These are phyloP conservation scores for Spiraea crenata DNA, from an alignment of 331 rosid genomes.

Conservation along the genomic window DNA sequence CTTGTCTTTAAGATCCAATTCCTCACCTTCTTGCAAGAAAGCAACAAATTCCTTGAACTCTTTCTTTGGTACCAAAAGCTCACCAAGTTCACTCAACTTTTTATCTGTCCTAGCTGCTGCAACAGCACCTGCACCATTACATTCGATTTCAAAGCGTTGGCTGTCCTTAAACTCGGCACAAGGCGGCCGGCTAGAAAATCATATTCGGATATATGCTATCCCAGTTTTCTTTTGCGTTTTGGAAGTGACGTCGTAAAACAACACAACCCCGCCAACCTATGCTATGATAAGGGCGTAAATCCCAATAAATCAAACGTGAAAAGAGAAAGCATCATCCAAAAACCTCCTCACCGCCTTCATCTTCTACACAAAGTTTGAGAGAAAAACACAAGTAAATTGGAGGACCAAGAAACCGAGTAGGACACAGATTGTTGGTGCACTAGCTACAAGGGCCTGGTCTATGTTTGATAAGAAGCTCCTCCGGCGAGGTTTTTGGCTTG, in stretches of 20 bases:
- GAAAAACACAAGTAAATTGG: no score
- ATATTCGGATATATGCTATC: no score
- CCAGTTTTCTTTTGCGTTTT: no score
- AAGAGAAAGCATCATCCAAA: no score
- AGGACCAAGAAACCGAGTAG: conserved; percentile 51
- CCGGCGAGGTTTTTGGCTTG: conserved; percentile 18
- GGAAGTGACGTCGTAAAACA: no score
- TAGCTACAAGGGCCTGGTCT: conserved; percentile 40
- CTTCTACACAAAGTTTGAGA: no score
- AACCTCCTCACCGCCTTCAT: no score
- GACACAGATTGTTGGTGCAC: conserved; percentile 46
- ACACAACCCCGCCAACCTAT: no score
- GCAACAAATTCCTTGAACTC: conserved; percentile 34
- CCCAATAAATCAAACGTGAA: no score
- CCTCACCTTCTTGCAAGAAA: conserved; percentile 35
- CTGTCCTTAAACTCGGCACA: conserved; percentile 19
- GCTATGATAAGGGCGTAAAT: no score
- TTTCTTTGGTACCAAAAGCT: conserved; percentile 35
- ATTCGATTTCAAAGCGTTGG: conserved; percentile 41
- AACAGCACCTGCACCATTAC: conserved; percentile 44
- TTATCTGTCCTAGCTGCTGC: conserved; percentile 35
- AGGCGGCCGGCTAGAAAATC: conserved; percentile 45
- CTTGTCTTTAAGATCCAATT: conserved; percentile 27
- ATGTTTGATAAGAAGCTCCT: conserved; percentile 45
- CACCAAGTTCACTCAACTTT: conserved; percentile 38